A percentile compares a stretch with the other conserved stretches of the same genome.
Conservation (phyloP, 371 early-diverging fungal genomes). For the Apophysomyces elegans region DNA sequence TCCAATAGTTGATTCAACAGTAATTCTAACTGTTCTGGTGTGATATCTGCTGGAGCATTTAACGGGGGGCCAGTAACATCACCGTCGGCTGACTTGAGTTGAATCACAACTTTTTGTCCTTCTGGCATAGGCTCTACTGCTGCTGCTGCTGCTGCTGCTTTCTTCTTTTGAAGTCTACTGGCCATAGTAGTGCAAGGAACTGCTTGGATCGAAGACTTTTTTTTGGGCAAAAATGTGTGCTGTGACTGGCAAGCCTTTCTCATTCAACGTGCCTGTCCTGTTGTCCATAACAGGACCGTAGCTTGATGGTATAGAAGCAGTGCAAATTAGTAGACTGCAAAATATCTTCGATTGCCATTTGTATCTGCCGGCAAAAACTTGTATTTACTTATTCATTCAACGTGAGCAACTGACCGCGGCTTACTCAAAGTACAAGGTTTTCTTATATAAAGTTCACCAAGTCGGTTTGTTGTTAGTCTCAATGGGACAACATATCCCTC, state of each 20-base stretch:
- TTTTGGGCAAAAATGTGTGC: background rate
- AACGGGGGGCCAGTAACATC: constrained; percentile 84
- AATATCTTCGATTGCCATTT: background rate
- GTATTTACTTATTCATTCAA: no score
- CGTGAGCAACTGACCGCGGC: no score
- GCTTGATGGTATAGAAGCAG: no score
- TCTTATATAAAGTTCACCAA: no score
- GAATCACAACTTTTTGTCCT: constrained; percentile 70
- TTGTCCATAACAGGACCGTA: background rate
- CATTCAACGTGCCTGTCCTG: background rate
- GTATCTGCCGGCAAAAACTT: no score
- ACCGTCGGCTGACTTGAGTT: constrained; percentile 85
- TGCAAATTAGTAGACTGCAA: no score
- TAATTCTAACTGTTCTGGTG: constrained; percentile 84
- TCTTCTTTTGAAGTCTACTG: constrained; percentile 7
- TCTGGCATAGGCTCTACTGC: constrained; percentile 39
- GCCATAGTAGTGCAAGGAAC: background rate
- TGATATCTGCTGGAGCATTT: constrained; percentile 82
- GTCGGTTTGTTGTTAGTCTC: no score
- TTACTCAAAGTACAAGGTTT: no score
- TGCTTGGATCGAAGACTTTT: background rate
- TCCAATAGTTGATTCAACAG: constrained; percentile 89
- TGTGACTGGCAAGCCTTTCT: constrained; percentile 1
- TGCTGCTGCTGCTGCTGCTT: constrained; percentile 31
- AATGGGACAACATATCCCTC: no score